Percentiles rank a stretch among this genome's conserved stretches.
These are phyloP conservation scores for Hanseniaspora singularis DNA, from an alignment of 805 yeast genomes.

Conservation along the genomic window DNA sequence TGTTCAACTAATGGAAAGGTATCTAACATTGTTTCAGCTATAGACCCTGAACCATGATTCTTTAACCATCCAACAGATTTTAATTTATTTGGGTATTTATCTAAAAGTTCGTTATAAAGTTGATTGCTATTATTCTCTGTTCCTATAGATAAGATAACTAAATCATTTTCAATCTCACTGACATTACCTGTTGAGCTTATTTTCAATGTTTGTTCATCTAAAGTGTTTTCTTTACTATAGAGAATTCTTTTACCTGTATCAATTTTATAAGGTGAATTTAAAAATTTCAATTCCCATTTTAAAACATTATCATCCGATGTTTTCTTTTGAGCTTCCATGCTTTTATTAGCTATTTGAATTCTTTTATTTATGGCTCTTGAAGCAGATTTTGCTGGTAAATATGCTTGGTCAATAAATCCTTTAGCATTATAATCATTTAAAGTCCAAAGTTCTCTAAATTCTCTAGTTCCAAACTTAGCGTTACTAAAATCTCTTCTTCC, in stretches of 20 bases:
- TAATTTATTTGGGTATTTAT: constrained; percentile 30
- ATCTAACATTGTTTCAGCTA: constrained; percentile 80
- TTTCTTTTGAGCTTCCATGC: constrained; percentile 13
- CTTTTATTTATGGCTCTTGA: constrained; percentile 10
- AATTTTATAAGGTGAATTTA: constrained; percentile 51
- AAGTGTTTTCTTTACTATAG: constrained; percentile 20
- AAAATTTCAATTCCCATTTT: constrained; percentile 60
- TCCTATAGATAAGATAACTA: constrained; percentile 73
- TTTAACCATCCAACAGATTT: constrained; percentile 79
- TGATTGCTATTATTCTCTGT: constrained; percentile 28
- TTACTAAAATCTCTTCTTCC: constrained; percentile 81
- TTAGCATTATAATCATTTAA: constrained; percentile 41
- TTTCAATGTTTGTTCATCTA: constrained; percentile 21
- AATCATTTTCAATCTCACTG: constrained; percentile 37
- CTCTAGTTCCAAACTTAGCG: constrained; percentile 85
- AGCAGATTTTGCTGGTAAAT: constrained; percentile 20
- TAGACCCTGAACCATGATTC: constrained; percentile 78
- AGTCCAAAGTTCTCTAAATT: constrained; percentile 71
- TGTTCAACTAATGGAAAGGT: constrained; percentile 63
- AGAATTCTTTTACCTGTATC: constrained; percentile 26
- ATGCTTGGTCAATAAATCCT: constrained; percentile 34
- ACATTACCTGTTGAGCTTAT: background rate
- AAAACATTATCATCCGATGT: constrained; percentile 20
- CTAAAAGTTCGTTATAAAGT: constrained; percentile 28
- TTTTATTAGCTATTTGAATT: constrained; percentile 1